Conservation (phyloP, 805 yeast species). For the Brettanomyces anomalus region DNA sequence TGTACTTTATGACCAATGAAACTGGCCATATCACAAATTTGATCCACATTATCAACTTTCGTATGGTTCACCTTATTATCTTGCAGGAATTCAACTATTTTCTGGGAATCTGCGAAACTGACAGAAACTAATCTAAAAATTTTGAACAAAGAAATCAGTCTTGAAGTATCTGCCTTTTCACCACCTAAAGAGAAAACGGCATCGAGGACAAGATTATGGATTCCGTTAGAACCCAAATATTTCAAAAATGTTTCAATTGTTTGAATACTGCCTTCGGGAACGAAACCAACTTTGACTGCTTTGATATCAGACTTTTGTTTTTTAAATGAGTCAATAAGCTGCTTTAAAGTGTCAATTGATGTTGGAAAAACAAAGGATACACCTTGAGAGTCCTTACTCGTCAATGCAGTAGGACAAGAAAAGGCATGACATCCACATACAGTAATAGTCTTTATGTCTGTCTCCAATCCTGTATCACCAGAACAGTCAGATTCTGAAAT, state of each 20-base stretch:
- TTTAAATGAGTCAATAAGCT: slow-evolving; percentile 39
- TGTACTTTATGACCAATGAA: slow-evolving; percentile 30
- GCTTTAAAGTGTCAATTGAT: slow-evolving; percentile 32
- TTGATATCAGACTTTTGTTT: slow-evolving; percentile 50
- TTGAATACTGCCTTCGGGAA: slow-evolving; percentile 44
- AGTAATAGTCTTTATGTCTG: slow-evolving; percentile 72
- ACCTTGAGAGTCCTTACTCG: slow-evolving; percentile 64
- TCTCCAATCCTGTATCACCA: slow-evolving; percentile 91
- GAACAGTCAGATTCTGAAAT: slow-evolving; percentile 76
- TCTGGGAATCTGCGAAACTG: slow-evolving; percentile 58
- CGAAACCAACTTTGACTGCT: slow-evolving; percentile 75
- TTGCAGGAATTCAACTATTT: slow-evolving; percentile 23
- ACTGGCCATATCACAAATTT: slow-evolving; percentile 32
- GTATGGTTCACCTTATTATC: slow-evolving; percentile 18
- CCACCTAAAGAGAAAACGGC: too few species aligned
- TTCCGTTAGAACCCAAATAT: neutral
- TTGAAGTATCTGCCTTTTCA: too few species aligned
- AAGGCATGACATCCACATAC: slow-evolving; percentile 70
- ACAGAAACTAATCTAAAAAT: slow-evolving; percentile 51
- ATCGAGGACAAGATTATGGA: too few species aligned
- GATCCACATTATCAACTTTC: slow-evolving; percentile 4
- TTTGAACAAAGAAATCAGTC: slow-evolving; percentile 12
- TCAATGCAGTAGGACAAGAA: slow-evolving; percentile 70
- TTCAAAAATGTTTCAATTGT: slow-evolving; percentile 8
- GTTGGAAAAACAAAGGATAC: slow-evolving; percentile 34